Evolutionary conservation across 352 stramenopile species (phyloP).

Genomic region (Phytophthora cactorum): DNA sequence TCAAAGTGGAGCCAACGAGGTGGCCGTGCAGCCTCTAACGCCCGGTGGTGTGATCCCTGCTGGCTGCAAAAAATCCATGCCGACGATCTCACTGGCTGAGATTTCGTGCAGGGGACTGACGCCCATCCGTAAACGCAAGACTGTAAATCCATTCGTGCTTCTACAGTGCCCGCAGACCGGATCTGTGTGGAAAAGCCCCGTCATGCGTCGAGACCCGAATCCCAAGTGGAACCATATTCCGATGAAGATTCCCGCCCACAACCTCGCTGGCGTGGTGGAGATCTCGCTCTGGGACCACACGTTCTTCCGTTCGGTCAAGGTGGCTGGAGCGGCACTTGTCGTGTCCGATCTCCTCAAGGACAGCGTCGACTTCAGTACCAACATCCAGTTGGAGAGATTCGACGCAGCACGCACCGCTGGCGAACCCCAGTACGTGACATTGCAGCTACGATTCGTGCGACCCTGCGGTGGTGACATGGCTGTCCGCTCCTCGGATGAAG

Average conservation of each 20-base stretch:
- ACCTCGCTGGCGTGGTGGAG: conserved; percentile 47
- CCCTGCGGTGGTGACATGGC: conserved; percentile 21
- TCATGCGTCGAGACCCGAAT: conserved; percentile 46
- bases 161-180: conserved; percentile 40
- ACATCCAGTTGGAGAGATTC: conserved; percentile 58
- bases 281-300: conserved; percentile 74
- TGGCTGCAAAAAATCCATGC: conserved; percentile 12
- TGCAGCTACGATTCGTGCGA: conserved; percentile 44
- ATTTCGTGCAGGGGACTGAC: conserved; percentile 47
- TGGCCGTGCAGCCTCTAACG: conserved; percentile 26
- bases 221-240: conserved; percentile 52
- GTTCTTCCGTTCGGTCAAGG: conserved; percentile 66
- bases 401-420: conserved; percentile 32
- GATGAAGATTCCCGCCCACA: conserved; percentile 44
- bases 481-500: conserved; percentile 31
- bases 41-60: not conserved
- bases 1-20: conserved; percentile 36
- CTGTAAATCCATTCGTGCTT: conserved; percentile 63
- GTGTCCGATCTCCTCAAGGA: conserved; percentile 51
- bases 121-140: conserved; percentile 62
- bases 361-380: conserved; percentile 44
- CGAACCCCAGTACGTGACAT: conserved; percentile 44
- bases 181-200: conserved; percentile 53
- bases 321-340: conserved; percentile 53
- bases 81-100: conserved; percentile 34